Conservation (phyloP, 805 yeast species). For the Candida maltosa region DNA sequence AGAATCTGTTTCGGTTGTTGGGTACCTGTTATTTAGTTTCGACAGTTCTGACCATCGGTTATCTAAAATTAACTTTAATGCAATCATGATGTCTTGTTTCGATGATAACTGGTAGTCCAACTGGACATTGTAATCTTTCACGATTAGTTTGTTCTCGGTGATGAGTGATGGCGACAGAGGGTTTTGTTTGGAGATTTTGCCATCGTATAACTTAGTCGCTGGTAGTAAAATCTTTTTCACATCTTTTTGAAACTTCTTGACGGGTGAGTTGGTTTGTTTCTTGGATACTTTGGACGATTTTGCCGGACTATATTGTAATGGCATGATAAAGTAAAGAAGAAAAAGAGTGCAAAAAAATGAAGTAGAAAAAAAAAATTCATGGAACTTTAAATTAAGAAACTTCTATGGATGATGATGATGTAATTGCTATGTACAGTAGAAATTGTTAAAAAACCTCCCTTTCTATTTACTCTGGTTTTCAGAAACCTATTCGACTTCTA, state of each 20-base stretch:
- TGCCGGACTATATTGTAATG: conserved; percentile 36
- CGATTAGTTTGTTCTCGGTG: conserved; percentile 9
- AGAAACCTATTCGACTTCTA: conserved; percentile 9
- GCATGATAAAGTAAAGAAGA: conserved; percentile 1
- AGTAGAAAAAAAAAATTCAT: too few species aligned
- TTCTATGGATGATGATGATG: too few species aligned
- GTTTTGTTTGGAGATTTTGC: conserved; percentile 4
- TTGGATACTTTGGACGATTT: conserved; percentile 31
- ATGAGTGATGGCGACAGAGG: background rate
- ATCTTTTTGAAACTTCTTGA: conserved; percentile 21
- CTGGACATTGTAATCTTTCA: conserved; percentile 35
- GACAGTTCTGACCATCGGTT: conserved; percentile 40
- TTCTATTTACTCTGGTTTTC: too few species aligned
- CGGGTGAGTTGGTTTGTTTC: conserved; percentile 18
- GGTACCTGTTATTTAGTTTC: conserved; percentile 20
- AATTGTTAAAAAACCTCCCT: too few species aligned
- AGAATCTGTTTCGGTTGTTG: conserved; percentile 9
- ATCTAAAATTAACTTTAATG: conserved; percentile 27
- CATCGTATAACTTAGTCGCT: conserved; percentile 20
- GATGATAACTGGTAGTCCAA: conserved; percentile 34
- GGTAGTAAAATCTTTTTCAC: conserved; percentile 23
- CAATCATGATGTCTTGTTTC: conserved; percentile 26
- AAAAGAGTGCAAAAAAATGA: too few species aligned
- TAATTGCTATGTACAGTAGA: too few species aligned
- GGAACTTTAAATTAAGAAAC: too few species aligned